phyloP scores from a whole-genome alignment of 352 stramenopile species.

The Peronospora belbahrii region DNA sequence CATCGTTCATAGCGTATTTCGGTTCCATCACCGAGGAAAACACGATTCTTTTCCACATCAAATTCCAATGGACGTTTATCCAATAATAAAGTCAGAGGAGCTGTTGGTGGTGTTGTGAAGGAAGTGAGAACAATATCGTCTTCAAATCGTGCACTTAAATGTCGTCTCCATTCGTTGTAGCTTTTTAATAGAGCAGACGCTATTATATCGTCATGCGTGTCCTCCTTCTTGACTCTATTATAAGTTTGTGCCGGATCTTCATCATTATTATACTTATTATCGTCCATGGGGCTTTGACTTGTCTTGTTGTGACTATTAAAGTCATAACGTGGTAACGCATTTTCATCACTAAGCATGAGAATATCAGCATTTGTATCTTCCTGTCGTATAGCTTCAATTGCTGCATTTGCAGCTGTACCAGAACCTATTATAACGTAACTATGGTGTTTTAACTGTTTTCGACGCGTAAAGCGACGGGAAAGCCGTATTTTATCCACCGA shows the following conservation, averaged over 20 bases:
- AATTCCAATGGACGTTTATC: constrained; percentile 71
- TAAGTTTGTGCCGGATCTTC: too few relatives aligned
- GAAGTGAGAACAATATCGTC: constrained; percentile 49
- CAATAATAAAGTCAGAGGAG: constrained; percentile 69
- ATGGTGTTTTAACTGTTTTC: constrained; percentile 73
- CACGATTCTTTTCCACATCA: constrained; percentile 80
- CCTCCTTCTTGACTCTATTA: too few relatives aligned
- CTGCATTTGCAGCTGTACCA: constrained; percentile 82
- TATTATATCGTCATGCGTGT: constrained; percentile 19
- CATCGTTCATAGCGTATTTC: constrained; percentile 82
- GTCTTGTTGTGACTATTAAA: constrained; percentile 6
- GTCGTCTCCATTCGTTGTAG: constrained; percentile 88
- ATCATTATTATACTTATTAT: too few relatives aligned
- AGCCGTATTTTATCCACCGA: constrained; percentile 15
- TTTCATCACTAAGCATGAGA: constrained; percentile 83
- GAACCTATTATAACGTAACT: constrained; percentile 86
- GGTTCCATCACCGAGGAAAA: constrained; percentile 73
- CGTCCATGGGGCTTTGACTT: too few relatives aligned
- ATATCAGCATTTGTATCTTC: constrained; percentile 72
- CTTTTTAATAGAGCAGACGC: constrained; percentile 61
- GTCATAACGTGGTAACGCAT: constrained; percentile 53
- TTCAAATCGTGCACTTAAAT: constrained; percentile 75
- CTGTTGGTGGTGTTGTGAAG: too few relatives aligned
- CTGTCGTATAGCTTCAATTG: constrained; percentile 88
- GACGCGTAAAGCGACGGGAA: constrained; percentile 53